Evolutionary conservation across 2,329 filamentous ascomycete species (phyloP).

Genomic region (Monilinia fructigena): DNA sequence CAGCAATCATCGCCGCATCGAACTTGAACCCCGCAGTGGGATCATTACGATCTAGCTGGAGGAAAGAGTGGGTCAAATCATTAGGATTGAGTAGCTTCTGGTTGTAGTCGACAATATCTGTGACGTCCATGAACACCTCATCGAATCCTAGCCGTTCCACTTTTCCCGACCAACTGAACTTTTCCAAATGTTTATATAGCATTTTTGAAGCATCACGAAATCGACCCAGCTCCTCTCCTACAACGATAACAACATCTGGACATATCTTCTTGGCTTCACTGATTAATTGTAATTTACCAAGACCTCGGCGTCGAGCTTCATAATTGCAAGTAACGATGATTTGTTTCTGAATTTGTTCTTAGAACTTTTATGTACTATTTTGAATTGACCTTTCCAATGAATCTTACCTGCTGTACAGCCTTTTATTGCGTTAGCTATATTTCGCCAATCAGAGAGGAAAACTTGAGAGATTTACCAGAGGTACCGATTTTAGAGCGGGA

Average conservation of each 20-base stretch:
- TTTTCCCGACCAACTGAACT: conserved; percentile 73
- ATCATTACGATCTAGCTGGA: conserved; percentile 69
- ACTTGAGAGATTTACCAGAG: conserved; percentile 67
- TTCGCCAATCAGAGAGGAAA: background rate
- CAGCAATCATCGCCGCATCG: conserved; percentile 67
- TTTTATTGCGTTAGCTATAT: conserved; percentile 30
- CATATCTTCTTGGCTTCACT: conserved; percentile 76
- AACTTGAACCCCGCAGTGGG: conserved; percentile 79
- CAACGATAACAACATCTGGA: conserved; percentile 79
- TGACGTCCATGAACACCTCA: conserved; percentile 73
- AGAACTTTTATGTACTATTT: background rate
- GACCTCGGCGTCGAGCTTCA: conserved; percentile 70
- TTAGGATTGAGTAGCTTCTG: conserved; percentile 65
- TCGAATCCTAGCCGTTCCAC: conserved; percentile 87
- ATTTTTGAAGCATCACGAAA: conserved; percentile 86
- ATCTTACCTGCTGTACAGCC: conserved; percentile 40
- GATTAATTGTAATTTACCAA: conserved; percentile 83
- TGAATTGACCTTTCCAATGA: background rate
- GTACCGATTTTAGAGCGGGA: conserved; percentile 67
- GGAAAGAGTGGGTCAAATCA: conserved; percentile 69
- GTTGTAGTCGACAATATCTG: conserved; percentile 84
- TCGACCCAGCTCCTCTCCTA: conserved; percentile 80
- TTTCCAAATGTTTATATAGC: conserved; percentile 70
- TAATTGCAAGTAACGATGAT: conserved; percentile 95
- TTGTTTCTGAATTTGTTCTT: conserved; percentile 44